Evolutionary conservation across 2,329 filamentous ascomycete genomes (phyloP).

Genomic region (Sordariomycetes sp.): DNA sequence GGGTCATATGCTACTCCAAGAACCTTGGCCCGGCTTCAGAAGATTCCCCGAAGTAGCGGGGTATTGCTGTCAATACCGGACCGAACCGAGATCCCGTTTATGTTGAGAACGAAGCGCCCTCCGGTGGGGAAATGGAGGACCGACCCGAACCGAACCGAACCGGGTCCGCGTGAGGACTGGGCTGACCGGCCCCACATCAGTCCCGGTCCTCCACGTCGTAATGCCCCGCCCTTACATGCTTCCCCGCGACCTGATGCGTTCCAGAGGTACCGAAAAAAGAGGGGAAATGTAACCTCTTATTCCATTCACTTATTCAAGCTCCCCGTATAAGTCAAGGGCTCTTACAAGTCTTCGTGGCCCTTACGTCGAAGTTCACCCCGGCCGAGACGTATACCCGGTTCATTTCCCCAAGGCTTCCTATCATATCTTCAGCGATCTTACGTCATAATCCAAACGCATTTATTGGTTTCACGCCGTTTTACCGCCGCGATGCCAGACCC

Average conservation of each 20-base stretch:
- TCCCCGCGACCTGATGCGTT: no score
- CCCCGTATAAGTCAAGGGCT: neutral
- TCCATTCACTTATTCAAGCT: neutral
- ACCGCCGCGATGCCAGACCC: conserved; percentile 7
- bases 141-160: neutral
- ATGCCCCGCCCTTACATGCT: neutral
- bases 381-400: no score
- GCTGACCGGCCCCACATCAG: neutral
- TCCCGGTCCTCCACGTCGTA: neutral
- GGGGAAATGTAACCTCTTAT: no score
- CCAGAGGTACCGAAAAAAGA: neutral
- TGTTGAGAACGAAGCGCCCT: neutral
- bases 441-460: neutral
- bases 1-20: neutral
- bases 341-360: neutral
- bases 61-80: neutral
- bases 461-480: neutral
- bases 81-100: neutral
- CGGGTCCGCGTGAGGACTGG: neutral
- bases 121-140: neutral
- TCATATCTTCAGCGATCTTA: neutral
- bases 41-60: neutral
- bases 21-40: neutral
- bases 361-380: neutral
- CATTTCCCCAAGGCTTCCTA: no score